Evolutionary conservation across 306 rosid species (phyloP), one percentile per base, ranked within the genome.

Genomic region (Sesbania bispinosa): DNA sequence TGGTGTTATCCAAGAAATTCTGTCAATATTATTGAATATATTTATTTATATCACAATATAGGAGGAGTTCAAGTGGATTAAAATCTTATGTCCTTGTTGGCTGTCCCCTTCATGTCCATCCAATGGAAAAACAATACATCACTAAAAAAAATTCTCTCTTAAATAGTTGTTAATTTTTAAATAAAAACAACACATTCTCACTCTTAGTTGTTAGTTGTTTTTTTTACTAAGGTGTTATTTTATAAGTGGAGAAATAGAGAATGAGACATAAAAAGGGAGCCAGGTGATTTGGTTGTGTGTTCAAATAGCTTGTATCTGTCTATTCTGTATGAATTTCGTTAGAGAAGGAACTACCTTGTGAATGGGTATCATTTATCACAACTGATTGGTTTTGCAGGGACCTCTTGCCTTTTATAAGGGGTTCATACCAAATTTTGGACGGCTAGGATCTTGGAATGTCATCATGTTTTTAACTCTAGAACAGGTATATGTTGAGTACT

Each of bases 371-470:
- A 57, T 70, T 63, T 46, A 43, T 18, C 54, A 50, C 20, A 36
- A 33, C 42, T 29, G 27, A 59, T 66, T 65, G 75, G 47, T 73
- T 30, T 77, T 86, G 79, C 89, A 94, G 98, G 98, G 98, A 70
- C 97, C 95, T 67, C 60, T 88, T 20, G 97, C 98, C 24, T 94
- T 94, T 77, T 94, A 94, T 61, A 90, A 94, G 82, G 98, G 98
- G 14, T 94, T 94, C 83, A 82, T 90, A 32, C 97, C 98, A 7
- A 90, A 90, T 81, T 94, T 89, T 43, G 96, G 97, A 68, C 86
- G 98, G 73, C 84, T 94, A 42, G 98, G 98, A 83, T 90, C 98
- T 2, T 94, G 98, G 98, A 94, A 94, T 54, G 98, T 94, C 82
- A 86, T 94, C 85, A 94, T 94, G 98, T 94, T 94, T 74, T 84